Evolutionary conservation across 768 basidiomycete species (phyloP), one percentile per base, ranked within the genome.

Genomic region (Mycena alexandri): DNA sequence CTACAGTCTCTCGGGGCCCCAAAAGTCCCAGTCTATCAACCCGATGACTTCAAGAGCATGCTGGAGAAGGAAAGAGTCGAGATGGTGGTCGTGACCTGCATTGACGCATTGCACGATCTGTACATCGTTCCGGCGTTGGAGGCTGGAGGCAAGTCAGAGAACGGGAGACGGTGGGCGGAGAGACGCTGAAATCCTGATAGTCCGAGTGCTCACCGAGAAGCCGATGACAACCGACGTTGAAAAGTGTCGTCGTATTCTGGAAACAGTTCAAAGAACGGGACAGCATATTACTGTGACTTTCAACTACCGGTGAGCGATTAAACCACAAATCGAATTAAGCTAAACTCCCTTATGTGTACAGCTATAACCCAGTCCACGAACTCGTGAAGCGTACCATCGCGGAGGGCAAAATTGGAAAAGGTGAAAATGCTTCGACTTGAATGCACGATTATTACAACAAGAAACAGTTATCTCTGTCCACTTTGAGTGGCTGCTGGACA

Each of bases 401-500:
- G 1, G 72, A 79, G 22, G 85, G 85, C 9, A 80, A 81, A 69
- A 87, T 87, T 47, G 85, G 85, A 7, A 79, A 81, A 67, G 75
- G 79, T 78, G 25, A 59, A 73, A 10, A 57, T 12, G 22, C 10
- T 9, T 25, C 36, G 14, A 61, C 47, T 14, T 13, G 17, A 24
- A 41, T 16, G 13, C 55, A 33, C 34, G 56, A 7, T 14, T 21
- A 44, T 34, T 17, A 17, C 53, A n/a, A 38, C 9, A 21, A 46
- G 14, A 17, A 17, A 36, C 46, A 81, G 83, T 85, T 57, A 75
- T 85, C 47, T 84, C 82, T 21, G 83, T 87, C 22, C 85, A 86
- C 71, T 86, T 85, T 66, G 84, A 86, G 71, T 86, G 85, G 85
- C 73, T 86, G 22, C 79, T 86, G 22, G 85, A 86, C 70, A 85